These are phyloP conservation scores for Candida endomychidarum DNA, from an alignment of 805 yeast species.

Conservation along the genomic window DNA sequence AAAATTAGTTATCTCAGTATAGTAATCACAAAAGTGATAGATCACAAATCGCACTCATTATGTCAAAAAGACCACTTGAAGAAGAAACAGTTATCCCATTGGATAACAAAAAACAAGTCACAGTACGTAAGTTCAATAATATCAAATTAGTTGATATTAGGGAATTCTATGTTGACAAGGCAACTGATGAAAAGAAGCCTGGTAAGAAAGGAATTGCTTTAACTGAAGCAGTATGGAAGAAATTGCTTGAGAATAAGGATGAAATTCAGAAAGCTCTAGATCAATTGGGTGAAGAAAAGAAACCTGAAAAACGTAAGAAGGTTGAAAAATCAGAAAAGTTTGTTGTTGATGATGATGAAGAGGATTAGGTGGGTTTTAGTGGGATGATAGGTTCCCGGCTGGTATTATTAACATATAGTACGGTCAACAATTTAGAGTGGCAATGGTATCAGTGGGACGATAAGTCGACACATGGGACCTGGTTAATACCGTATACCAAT, in stretches of 20 bases:
- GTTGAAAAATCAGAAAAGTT: slow-evolving; percentile 11
- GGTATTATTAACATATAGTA: too few relatives aligned
- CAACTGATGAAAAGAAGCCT: slow-evolving; percentile 67
- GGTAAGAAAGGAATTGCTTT: slow-evolving; percentile 76
- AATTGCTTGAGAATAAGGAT: slow-evolving; percentile 44
- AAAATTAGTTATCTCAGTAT: too few relatives aligned
- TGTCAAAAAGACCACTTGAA: too few relatives aligned
- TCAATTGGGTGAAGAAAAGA: slow-evolving; percentile 24
- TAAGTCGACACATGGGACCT: too few relatives aligned
- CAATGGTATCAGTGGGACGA: too few relatives aligned
- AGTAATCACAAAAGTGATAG: too few relatives aligned
- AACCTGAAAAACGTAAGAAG: slow-evolving; percentile 10
- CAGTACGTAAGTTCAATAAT: slow-evolving; percentile 71
- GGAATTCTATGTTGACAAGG: slow-evolving; percentile 62
- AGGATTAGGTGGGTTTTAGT: slow-evolving; percentile 2
- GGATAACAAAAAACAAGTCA: slow-evolving; percentile 56
- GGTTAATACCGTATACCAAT: too few relatives aligned
- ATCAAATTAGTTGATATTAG: slow-evolving; percentile 75
- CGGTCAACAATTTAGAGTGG: too few relatives aligned
- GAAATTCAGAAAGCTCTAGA: slow-evolving; percentile 53
- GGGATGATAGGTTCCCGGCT: too few relatives aligned
- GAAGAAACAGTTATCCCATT: slow-evolving; percentile 19
- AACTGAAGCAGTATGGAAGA: slow-evolving; percentile 55
- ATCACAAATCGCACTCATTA: background rate
- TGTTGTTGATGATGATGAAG: slow-evolving; percentile 22